phyloP scores from a whole-genome alignment of 352 stramenopile species.

The Phytophthora melonis region DNA sequence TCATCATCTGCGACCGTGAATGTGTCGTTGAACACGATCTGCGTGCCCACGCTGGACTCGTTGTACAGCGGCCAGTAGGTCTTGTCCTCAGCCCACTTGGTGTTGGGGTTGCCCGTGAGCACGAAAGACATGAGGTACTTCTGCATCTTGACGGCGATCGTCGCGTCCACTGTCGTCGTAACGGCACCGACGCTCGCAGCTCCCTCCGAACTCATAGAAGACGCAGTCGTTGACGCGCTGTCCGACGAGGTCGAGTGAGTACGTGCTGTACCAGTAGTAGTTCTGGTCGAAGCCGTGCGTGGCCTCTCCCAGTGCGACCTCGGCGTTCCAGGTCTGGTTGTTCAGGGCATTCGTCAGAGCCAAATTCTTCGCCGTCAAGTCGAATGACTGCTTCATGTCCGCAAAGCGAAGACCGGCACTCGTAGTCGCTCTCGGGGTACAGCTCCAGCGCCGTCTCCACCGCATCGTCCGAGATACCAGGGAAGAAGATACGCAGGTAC shows the following conservation, averaged over 20 bases:
- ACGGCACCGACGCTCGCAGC: conserved; percentile 2
- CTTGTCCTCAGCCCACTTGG: conserved; percentile 31
- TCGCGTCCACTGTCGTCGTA: conserved; percentile 23
- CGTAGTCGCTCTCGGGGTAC: conserved; percentile 32
- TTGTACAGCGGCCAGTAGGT: conserved; percentile 37
- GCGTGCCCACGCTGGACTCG: conserved; percentile 12
- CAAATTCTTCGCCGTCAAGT: conserved; percentile 30
- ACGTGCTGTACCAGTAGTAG: conserved; percentile 44
- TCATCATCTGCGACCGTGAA: conserved; percentile 29
- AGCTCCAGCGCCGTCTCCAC: conserved; percentile 28
- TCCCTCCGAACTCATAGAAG: background rate
- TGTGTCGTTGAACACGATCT: conserved; percentile 40
- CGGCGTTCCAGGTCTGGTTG: conserved; percentile 40
- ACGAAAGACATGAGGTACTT: conserved; percentile 42
- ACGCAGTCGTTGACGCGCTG: conserved; percentile 7
- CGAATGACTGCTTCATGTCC: conserved; percentile 40
- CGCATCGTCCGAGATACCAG: conserved; percentile 31
- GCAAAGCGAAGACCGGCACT: conserved; percentile 37
- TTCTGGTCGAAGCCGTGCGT: conserved; percentile 32
- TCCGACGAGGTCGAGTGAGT: conserved; percentile 15
- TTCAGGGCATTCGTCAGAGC: conserved; percentile 33
- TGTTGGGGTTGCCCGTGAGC: conserved; percentile 33
- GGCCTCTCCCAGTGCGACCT: conserved; percentile 21
- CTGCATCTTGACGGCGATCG: conserved; percentile 36
- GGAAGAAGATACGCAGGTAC: conserved; percentile 39